Base-by-base conservation (phyloP, 768 basidiomycete genomes). In the Mycena pura region DNA sequence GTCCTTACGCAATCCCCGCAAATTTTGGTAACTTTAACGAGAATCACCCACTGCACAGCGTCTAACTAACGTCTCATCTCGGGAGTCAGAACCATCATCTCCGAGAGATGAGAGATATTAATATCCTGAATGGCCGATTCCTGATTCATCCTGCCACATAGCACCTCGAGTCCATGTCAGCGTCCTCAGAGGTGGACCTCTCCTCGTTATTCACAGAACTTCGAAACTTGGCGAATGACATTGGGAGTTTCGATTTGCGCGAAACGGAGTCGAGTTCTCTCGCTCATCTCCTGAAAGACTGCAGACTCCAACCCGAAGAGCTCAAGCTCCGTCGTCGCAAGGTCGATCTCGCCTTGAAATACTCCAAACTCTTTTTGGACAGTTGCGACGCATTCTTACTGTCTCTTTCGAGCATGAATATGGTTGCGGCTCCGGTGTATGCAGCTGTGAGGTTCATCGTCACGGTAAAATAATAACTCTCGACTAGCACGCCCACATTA, bases 291-390 rank as follows among this genome's bases (percentile, higher is more conserved):
- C n/a, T 52, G 38, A 39, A 41, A 52, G 51, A 52, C 13, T 52
- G 51, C 39, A 52, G 21, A 39, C 38, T 52, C 28, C 8, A 52
- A 19, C 51, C 51, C 24, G 39, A 39, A 8, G 51, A 52, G 22
- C 51, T 52, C 51, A 52, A 52, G 39, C 51, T 52, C 36, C 51
- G 51, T 13, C 3, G 7, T 52, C 36, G 21, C 25, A 52, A 52
- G n/a, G 7, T 52, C 36, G 5, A 39, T 41, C 17, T 52, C 15
- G 51, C 21, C 51, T n/a, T 52, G 51, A 39, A 41, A 39, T 17
- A 52, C 39, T 40, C 51, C 8, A 52, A 52, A 24, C 39, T 27
- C 3, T 52, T 52, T 41, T 41, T 52, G 17, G 51, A 52, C 38
- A 52, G 39, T 13, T 52, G 51, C 15, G 51, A 52, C 39, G 11